Conservation (phyloP, 306 rosid genomes). For the Inga laurina region DNA sequence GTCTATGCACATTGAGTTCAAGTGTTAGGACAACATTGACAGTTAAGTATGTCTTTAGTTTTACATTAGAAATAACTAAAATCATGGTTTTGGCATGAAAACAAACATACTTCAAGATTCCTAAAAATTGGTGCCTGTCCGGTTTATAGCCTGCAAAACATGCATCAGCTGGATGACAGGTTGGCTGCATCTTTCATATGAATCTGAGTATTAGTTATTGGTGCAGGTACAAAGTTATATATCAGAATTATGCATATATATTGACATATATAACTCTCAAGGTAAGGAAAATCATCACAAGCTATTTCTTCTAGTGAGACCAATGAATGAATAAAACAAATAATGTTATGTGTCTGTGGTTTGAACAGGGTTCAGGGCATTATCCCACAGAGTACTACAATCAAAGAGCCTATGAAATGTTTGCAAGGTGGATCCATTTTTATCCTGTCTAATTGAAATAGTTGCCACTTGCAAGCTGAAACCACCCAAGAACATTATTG, state of each 20-base stretch:
- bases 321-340: neutral
- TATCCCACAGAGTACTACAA: neutral
- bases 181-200: neutral
- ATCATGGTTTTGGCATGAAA: too few relatives aligned
- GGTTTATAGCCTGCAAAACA: neutral
- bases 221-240: neutral
- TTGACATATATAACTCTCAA: neutral
- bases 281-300: neutral
- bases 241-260: too few relatives aligned
- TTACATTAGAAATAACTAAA: neutral
- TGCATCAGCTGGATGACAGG: neutral
- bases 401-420: neutral
- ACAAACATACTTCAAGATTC: neutral
- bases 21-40: neutral
- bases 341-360: neutral
- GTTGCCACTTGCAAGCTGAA: neutral
- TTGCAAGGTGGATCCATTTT: slow-evolving; percentile 16
- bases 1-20: neutral
- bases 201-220: neutral
- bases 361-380: slow-evolving; percentile 14
- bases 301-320: too few relatives aligned
- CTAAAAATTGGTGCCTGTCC: neutral
- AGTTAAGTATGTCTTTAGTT: too few relatives aligned
- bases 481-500: neutral
- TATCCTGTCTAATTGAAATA: neutral